Evolutionary conservation across 2,329 filamentous ascomycete genomes (phyloP).

Genomic region (Aquanectria penicillioides): DNA sequence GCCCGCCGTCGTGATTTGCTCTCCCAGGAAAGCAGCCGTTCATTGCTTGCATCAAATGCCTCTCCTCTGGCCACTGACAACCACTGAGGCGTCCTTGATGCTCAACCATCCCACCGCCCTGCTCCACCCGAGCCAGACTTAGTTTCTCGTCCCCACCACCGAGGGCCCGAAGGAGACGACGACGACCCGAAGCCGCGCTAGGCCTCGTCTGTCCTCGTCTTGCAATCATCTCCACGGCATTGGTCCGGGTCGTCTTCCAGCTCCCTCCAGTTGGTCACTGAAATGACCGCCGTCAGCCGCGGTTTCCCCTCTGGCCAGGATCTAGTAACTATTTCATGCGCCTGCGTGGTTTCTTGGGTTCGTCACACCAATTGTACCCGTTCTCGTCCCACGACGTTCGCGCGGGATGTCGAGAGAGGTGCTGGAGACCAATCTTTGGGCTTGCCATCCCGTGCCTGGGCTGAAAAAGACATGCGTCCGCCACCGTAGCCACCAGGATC

Average conservation of each 20-base stretch:
- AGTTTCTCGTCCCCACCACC: constrained; percentile 37
- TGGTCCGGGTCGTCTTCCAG: constrained; percentile 29
- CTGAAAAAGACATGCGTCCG: constrained; percentile 7
- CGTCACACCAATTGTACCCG: constrained; percentile 11
- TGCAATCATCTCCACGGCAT: constrained; percentile 25
- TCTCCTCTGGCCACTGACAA: constrained; percentile 25
- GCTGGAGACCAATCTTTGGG: background rate
- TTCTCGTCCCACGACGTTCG: constrained; percentile 15
- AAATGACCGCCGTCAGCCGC: constrained; percentile 15
- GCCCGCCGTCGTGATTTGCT: constrained; percentile 31
- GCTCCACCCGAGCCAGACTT: constrained; percentile 28
- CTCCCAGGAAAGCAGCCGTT: constrained; percentile 20
- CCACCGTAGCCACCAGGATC: constrained; percentile 3
- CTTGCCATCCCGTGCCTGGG: constrained; percentile 2
- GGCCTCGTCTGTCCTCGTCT: constrained; percentile 15
- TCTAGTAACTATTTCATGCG: background rate
- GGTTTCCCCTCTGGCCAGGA: background rate
- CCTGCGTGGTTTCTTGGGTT: constrained; percentile 10
- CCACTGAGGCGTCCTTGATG: constrained; percentile 15
- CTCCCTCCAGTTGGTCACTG: constrained; percentile 32
- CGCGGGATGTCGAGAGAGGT: constrained; percentile 3
- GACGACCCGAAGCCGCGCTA: constrained; percentile 43
- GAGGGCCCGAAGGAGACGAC: constrained; percentile 41
- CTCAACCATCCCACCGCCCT: constrained; percentile 26
- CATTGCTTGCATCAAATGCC: constrained; percentile 28